Evolutionary conservation across 2,329 filamentous ascomycete genomes (phyloP), one percentile per base, ranked within the genome.

Genomic region (Cadophora luteo-olivacea): DNA sequence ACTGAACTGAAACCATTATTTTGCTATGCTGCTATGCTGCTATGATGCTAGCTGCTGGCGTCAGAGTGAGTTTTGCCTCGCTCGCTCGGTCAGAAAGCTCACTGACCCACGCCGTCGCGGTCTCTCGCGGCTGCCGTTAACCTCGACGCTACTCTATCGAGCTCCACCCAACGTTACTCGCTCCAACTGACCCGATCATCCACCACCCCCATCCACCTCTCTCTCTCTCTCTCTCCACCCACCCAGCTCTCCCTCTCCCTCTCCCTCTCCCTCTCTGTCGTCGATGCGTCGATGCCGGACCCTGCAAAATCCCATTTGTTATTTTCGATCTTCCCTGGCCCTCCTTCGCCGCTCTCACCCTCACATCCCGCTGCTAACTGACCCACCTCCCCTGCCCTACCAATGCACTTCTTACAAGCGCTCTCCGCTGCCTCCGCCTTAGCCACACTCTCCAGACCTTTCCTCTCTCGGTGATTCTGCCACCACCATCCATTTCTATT

Each of bases 401-500:
- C 61, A 61, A 48, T 65, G 63, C 64, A 64, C 67, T 54, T 66
- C 61, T 36, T 57, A 67, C 62, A 66, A 66, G 55, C 63, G 33
- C 51, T 63, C 62, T 64, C 65, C 67, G 45, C 68, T 54, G 62
- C 64, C 66, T 64, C 61, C 68, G 60, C 64, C 67, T 68, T 70
- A 65, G 68, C 72, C 70, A 65, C 67, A 67, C 64, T 41, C 58
- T 51, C 24, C 33, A 49, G 32, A 54, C 54, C 58, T 62, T 67
- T 62, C 65, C 65, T 41, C 48, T 71, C 65, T 25, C 65, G 67
- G 61, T 60, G 22, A 64, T 75, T 76, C 74, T 74, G 73, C 73
- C 74, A 65, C 63, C 68, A 68, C 55, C 68, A 70, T 58, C 54
- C 65, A 51, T 66, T 68, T 68, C 68, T 76, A 73, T 75, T 76